These are phyloP conservation scores for Stachybotrys elegans DNA, from an alignment of 2,329 filamentous ascomycete species.

Conservation along the genomic window DNA sequence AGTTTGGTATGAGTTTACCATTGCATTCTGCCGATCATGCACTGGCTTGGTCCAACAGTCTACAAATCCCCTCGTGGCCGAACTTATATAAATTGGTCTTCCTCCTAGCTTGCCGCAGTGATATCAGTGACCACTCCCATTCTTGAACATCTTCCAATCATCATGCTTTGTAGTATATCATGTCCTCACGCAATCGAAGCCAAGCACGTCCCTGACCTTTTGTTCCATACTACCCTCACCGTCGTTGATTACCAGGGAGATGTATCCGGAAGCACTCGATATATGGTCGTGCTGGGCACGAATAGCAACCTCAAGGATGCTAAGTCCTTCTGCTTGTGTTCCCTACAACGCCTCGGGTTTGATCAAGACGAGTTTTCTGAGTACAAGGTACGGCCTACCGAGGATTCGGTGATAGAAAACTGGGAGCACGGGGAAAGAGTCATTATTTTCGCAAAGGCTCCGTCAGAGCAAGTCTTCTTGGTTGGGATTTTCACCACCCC, in stretches of 20 bases:
- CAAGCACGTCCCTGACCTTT: conserved; percentile 21
- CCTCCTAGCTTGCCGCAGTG: no score
- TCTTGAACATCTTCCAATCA: no score
- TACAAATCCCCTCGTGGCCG: no score
- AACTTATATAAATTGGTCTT: no score
- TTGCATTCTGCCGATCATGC: no score
- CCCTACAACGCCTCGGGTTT: conserved; percentile 29
- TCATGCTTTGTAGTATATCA: no score
- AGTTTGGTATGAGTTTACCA: no score
- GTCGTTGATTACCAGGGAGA: conserved; percentile 21
- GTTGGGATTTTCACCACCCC: conserved; percentile 30
- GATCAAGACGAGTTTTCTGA: conserved; percentile 28
- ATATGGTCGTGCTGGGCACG: conserved; percentile 32
- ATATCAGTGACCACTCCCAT: no score
- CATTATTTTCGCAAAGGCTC: conserved; percentile 29
- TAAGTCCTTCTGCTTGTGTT: conserved; percentile 26
- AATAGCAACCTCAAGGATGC: conserved; percentile 29
- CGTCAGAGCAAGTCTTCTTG: conserved; percentile 30
- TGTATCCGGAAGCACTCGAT: conserved; percentile 19
- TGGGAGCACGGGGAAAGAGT: conserved; percentile 34
- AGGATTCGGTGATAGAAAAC: neutral
- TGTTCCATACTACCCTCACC: conserved; percentile 32
- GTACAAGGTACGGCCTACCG: conserved; percentile 18
- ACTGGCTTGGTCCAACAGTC: no score
- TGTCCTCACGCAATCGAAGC: no score